Percentiles rank a stretch among this genome's conserved stretches.
Conservation (phyloP, 345 rosid genomes). For the Alliaria petiolata region DNA sequence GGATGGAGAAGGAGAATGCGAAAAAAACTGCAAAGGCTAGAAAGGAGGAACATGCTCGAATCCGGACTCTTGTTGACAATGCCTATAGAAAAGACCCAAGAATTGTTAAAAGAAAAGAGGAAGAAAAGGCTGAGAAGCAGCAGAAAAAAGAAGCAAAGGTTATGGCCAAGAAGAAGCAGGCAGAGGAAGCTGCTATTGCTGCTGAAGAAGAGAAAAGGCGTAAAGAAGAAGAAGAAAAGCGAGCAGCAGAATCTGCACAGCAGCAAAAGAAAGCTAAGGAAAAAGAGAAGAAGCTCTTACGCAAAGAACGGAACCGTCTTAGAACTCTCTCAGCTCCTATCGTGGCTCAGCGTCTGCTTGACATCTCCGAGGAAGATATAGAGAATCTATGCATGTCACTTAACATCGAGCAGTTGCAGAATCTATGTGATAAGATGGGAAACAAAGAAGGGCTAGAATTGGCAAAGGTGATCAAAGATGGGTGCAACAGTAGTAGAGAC, state of each 20-base stretch:
- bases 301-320: slow-evolving; percentile 85
- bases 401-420: slow-evolving; percentile 59
- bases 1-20: slow-evolving; percentile 99
- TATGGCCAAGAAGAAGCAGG: slow-evolving; percentile 82
- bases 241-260: slow-evolving; percentile 75
- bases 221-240: slow-evolving; percentile 78
- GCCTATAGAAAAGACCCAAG: slow-evolving; percentile 93
- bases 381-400: slow-evolving; percentile 81
- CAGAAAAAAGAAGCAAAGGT: slow-evolving; percentile 79
- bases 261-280: slow-evolving; percentile 85
- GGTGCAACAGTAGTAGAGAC: slow-evolving; percentile 31
- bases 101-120: slow-evolving; percentile 76
- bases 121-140: slow-evolving; percentile 83
- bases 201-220: slow-evolving; percentile 76
- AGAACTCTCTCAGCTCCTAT: slow-evolving; percentile 69
- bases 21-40: slow-evolving; percentile 80
- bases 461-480: slow-evolving; percentile 63
- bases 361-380: slow-evolving; percentile 63
- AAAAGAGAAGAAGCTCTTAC: slow-evolving; percentile 89
- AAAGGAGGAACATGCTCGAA: slow-evolving; percentile 87
- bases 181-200: slow-evolving; percentile 77
- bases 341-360: slow-evolving; percentile 51
- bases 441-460: slow-evolving; percentile 51
- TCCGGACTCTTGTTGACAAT: slow-evolving; percentile 86
- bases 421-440: slow-evolving; percentile 72